A percentile compares a stretch with the other conserved stretches of the same genome.
Evolutionary conservation across 305 asterid genomes (phyloP).

Genomic region (Petunia hybrid): DNA sequence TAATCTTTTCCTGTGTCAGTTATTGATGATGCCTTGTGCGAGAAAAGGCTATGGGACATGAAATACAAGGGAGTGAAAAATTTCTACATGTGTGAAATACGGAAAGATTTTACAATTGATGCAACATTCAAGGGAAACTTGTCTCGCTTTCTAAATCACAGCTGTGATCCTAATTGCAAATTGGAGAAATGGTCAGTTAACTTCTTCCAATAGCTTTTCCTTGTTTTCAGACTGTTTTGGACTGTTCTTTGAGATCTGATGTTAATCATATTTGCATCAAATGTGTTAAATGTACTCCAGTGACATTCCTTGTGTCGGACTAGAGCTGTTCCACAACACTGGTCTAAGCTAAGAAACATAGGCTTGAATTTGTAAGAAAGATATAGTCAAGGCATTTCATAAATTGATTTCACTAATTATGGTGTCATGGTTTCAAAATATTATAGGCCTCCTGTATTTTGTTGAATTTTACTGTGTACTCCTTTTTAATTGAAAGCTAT

Average conservation of each 20-base stretch:
- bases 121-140: constrained; percentile 95
- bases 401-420: neutral
- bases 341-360: constrained; percentile 7
- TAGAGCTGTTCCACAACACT: neutral
- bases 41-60: constrained; percentile 92
- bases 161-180: constrained; percentile 92
- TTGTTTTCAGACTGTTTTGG: neutral
- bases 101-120: constrained; percentile 90
- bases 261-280: neutral
- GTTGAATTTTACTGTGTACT: constrained; percentile 13
- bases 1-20: constrained; percentile 55
- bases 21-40: constrained; percentile 87
- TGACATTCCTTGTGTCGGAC: neutral
- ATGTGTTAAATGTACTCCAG: neutral
- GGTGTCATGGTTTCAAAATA: constrained; percentile 14
- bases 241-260: constrained; percentile 2
- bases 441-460: neutral
- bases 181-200: constrained; percentile 86
- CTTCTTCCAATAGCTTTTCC: constrained; percentile 14
- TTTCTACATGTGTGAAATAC: constrained; percentile 94
- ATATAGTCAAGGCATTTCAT: neutral
- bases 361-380: neutral
- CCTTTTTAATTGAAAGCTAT: constrained; percentile 26
- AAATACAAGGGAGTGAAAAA: constrained; percentile 73
- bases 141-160: constrained; percentile 92